Evolutionary conservation across 371 early-diverging fungal species (phyloP), one percentile per base, ranked within the genome.

Genomic region (Lichtheimia ornata): DNA sequence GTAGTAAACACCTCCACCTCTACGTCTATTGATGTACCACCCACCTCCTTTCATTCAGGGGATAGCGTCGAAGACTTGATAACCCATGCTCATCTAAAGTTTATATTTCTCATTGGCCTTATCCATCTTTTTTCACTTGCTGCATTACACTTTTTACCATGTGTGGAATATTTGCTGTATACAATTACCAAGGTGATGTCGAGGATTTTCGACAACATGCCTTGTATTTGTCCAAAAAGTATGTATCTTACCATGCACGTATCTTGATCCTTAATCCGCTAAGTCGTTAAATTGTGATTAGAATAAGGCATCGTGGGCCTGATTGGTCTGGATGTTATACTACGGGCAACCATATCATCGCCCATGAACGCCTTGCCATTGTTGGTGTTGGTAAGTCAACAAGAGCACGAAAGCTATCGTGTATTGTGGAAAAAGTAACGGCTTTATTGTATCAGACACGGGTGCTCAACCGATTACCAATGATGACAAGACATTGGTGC

Each of bases 111-210:
- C 47, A 17, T 47, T 47, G 9, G 11, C 14, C 54, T 30, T 24
- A 49, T 14, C 2, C 5, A 11, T 9, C 6, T 0, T 11, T 49
- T 41, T 55, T 61, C 35, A 30, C 18, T 61, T 47, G 14, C 47
- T 47, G 14, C 25, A 20, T 54, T 54, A 27, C 25, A 15, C 17
- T 28, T 53, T n/a, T 47, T 47, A 17, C 47, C 13, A 97, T 97
- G 97, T 97, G 97, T 77, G 97, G 97, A 63, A 96, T 97, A 69
- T 96, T 96, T 76, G 94, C 92, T 30, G 91, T 93, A 15, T 94
- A 88, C 77, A 92, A 93, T 84, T 89, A 93, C 74, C 85, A 84
- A 58, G 91, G 90, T 66, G 90, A 91, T 71, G 74, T 84, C 18
- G 74, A 88, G 49, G 81, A 75, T 40, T 93, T 89, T 75, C 89